phyloP scores from a whole-genome alignment of 345 rosid species.

The Rubroshorea leprosula region DNA sequence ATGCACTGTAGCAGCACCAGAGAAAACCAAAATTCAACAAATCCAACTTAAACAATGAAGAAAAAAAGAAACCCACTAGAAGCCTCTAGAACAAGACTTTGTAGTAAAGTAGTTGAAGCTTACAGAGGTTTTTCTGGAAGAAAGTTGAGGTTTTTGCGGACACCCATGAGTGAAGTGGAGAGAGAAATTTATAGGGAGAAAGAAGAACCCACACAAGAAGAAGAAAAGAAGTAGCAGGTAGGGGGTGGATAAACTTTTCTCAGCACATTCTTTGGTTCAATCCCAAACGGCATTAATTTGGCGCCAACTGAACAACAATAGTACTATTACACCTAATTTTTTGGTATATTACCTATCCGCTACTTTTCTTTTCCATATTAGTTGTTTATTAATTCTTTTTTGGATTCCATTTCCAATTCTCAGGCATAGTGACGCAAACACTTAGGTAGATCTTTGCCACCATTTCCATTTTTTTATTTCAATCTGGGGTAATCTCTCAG shows the following conservation, averaged over 20 bases:
- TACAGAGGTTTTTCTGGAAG: not conserved
- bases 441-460: too few species aligned
- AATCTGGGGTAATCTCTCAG: too few species aligned
- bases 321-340: too few species aligned
- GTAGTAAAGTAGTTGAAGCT: not conserved
- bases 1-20: not conserved
- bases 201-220: conserved; percentile 12
- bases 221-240: conserved; percentile 7
- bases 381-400: too few species aligned
- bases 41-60: too few species aligned
- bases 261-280: conserved; percentile 15
- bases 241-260: conserved; percentile 29
- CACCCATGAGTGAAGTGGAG: not conserved
- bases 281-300: too few species aligned
- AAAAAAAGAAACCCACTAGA: too few species aligned
- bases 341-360: too few species aligned
- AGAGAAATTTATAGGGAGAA: not conserved
- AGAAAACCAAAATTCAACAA: not conserved
- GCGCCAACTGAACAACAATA: conserved; percentile 34
- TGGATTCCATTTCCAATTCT: too few species aligned
- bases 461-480: too few species aligned
- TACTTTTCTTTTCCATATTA: not conserved
- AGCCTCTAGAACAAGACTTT: not conserved
- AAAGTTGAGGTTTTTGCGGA: not conserved
- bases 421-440: too few species aligned